phyloP scores from a whole-genome alignment of 768 basidiomycete genomes.

The Boletus speciosus region DNA sequence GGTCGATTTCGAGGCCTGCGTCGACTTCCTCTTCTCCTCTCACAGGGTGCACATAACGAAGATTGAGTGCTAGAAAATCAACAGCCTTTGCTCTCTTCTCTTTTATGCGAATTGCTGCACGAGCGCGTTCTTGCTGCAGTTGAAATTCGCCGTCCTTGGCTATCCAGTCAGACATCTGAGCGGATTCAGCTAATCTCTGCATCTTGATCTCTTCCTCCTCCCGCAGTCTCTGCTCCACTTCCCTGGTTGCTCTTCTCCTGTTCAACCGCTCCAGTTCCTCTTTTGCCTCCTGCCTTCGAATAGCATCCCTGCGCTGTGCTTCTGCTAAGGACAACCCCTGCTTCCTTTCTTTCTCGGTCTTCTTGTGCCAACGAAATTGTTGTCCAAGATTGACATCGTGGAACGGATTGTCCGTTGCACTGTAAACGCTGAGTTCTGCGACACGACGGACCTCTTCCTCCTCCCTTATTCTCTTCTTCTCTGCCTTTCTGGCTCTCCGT shows the following conservation, averaged over 20 bases:
- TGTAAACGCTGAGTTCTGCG: slow-evolving; percentile 94
- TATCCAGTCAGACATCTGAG: slow-evolving; percentile 98
- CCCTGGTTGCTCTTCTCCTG: slow-evolving; percentile 84
- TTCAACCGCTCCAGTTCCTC: slow-evolving; percentile 94
- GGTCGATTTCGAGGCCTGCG: slow-evolving; percentile 91
- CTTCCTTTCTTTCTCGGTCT: slow-evolving; percentile 93
- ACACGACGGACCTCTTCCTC: slow-evolving; percentile 91
- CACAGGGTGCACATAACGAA: slow-evolving; percentile 82
- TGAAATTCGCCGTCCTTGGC: slow-evolving; percentile 97
- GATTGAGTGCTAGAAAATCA: slow-evolving; percentile 93
- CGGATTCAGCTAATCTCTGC: slow-evolving; percentile 87
- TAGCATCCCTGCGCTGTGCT: slow-evolving; percentile 71
- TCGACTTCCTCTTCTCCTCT: slow-evolving; percentile 79
- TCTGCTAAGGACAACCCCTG: slow-evolving; percentile 78
- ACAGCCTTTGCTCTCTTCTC: slow-evolving; percentile 99
- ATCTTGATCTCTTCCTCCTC: slow-evolving; percentile 93
- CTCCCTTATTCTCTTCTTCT: slow-evolving; percentile 78
- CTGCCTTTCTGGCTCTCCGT: slow-evolving; percentile 77
- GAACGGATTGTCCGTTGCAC: slow-evolving; percentile 96
- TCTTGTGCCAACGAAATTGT: slow-evolving; percentile 99
- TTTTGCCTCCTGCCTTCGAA: slow-evolving; percentile 85
- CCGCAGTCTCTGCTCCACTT: slow-evolving; percentile 80
- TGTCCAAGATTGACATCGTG: slow-evolving; percentile 95
- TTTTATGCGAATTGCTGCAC: slow-evolving; percentile 91
- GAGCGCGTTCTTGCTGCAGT: slow-evolving; percentile 84